Evolutionary conservation across 345 rosid genomes (phyloP), one percentile per base, ranked within the genome.

Genomic region (Gossypioides kirkii): DNA sequence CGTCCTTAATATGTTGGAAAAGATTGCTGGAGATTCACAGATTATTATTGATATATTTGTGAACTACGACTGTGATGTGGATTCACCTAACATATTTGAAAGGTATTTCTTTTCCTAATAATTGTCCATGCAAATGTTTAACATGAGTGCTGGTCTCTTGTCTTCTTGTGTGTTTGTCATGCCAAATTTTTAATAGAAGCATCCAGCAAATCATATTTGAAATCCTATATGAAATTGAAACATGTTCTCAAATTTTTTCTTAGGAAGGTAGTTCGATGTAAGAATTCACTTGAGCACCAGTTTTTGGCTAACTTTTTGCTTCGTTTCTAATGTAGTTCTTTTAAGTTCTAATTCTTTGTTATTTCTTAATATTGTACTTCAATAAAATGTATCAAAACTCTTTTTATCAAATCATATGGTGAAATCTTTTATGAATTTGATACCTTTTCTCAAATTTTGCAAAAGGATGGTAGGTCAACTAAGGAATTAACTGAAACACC

Each of bases 1-100:
- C 25, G 95, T 94, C 73, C 90, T 94, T 76, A 89, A 83, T 79
- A 79, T 91, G 78, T 79, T 94, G 85, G 97, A 92, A 77, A 90
- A 87, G 84, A 87, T 92, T 59, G 86, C 87, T 52, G 88, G 85
- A 68, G 98, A 94, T 80, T 79, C 98, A 2, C 92, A 87, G 82
- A 80, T 89, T 71, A 83, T 92, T 70, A 76, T 94, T 81, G 98
- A 94, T 85, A 80, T 92, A 78, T 94, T 94, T 79, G 97, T 94
- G 71, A 94, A 94, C 77, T 94, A 92, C 79, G 97, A 94, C 80
- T 92, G 98, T 72, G 97, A 94, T 80, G 89, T 92, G 84, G 98
- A 94, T 78, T 80, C 97, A 66, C 93, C 98, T 11, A 94, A 94
- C 81, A 88, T 92, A 83, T 94, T 89, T 71, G 97, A 94, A 84